phyloP scores from a whole-genome alignment of 441 rosid genomes.

The Theobroma grandiflorum region DNA sequence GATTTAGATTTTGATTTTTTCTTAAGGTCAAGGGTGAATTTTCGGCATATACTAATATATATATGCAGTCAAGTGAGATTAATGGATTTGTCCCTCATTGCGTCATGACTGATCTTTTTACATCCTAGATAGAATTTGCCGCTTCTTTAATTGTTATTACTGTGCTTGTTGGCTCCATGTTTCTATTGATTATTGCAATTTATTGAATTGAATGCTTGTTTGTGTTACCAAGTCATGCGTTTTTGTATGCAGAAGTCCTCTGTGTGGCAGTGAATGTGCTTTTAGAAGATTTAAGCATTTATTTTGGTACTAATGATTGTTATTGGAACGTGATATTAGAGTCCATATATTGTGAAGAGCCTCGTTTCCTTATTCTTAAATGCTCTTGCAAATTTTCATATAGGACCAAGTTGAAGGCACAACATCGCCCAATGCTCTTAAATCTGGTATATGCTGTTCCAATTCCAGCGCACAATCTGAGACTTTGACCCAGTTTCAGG shows the following conservation, averaged over 20 bases:
- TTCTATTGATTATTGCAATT: neutral
- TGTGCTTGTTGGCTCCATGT: neutral
- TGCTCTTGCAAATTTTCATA: neutral
- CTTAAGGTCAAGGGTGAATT: no score
- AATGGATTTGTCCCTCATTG: no score
- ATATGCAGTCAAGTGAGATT: neutral
- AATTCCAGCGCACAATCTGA: slow-evolving; percentile 28
- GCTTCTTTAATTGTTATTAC: no score
- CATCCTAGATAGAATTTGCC: no score
- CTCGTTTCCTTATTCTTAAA: neutral
- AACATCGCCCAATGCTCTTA: slow-evolving; percentile 28
- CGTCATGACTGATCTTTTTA: no score
- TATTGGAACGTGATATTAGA: neutral
- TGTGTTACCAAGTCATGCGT: neutral
- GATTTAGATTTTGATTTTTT: neutral
- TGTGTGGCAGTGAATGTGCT: neutral
- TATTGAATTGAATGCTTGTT: neutral
- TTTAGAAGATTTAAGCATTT: neutral
- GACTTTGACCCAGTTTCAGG: slow-evolving; percentile 27
- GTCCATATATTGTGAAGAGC: neutral
- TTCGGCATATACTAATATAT: no score
- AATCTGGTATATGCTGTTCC: slow-evolving; percentile 20
- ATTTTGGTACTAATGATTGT: neutral
- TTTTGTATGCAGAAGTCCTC: neutral
- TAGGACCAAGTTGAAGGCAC: slow-evolving; percentile 38